Base-by-base conservation (phyloP, 306 rosid genomes). In the Vigna angularis region DNA sequence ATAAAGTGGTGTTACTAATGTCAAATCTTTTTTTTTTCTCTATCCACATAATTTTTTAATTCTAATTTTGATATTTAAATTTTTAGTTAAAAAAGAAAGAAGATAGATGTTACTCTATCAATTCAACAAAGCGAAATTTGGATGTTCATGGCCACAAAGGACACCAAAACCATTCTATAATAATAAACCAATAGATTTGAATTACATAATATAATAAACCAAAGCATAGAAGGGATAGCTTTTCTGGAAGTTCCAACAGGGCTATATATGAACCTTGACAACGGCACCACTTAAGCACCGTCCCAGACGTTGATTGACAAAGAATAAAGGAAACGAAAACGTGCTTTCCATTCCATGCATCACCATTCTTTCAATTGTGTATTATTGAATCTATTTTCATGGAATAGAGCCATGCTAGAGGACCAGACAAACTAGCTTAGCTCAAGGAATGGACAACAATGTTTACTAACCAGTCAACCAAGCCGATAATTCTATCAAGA, bases 271-370 rank as follows among this genome's bases (percentile, higher is more conserved):
- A 75, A 63, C 55, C 22, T 70, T 32, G 79, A 77, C 79, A 82
- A 22, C 70, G 50, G 58, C 79, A 55, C 5, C 14, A 68, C 53
- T 81, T 64, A 18, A 4, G 79, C 82, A 71, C 79, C 79, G 79
- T 72, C 82, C 62, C 72, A 53, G 66, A 55, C 34, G 74, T 52
- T 22, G 26, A 65, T 70, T 65, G 71, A 61, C 73, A 3, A 20
- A 6, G 30, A 62, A 64, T 32, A 69, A 20, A 67, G 45, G 40
- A 42, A 53, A 24, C 13, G 13, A 58, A 26, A 45, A 18, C 44
- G 51, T 52, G 66, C 36, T 24, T 64, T 71, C n/a, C 67, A 40
- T 22, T 55, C 36, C 78, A 72, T 63, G 77, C 83, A 79, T 1
- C 17, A 17, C 18, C 20, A 7, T 20, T 26, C 49, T 79, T 61